These are phyloP conservation scores for Klebsormidium nitens DNA, from an alignment of 139 green algal species.

Conservation along the genomic window DNA sequence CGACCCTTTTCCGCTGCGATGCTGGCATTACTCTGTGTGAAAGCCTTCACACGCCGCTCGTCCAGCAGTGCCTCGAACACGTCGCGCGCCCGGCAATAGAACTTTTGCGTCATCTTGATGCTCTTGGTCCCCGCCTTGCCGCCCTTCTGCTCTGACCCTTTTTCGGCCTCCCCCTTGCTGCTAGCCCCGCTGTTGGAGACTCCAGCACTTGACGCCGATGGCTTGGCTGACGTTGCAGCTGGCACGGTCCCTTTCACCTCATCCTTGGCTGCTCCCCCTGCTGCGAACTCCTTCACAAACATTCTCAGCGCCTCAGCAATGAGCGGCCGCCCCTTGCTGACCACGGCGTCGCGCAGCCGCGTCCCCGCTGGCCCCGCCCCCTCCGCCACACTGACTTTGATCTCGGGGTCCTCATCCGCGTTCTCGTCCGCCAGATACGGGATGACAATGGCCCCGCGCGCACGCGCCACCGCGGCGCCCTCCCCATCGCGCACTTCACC, in stretches of 20 bases:
- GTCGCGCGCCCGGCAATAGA: conserved; percentile 34
- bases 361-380: conserved; percentile 3
- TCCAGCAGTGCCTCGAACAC: conserved; percentile 49
- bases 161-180: conserved; percentile 12
- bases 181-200: no score
- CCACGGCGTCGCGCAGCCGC: conserved; percentile 35
- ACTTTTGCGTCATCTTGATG: conserved; percentile 40
- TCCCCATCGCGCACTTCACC: conserved; percentile 28
- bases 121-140: conserved; percentile 9
- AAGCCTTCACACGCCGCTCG: conserved; percentile 40
- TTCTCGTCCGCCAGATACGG: conserved; percentile 58
- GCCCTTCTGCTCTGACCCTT: conserved; percentile 8
- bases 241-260: conserved; percentile 4
- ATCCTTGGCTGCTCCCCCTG: conserved; percentile 19
- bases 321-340: conserved; percentile 14
- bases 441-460: conserved; percentile 30
- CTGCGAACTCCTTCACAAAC: conserved; percentile 43
- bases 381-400: conserved; percentile 24
- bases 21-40: conserved; percentile 39
- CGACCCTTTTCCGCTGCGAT: conserved; percentile 36
- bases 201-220: no score
- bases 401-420: conserved; percentile 46
- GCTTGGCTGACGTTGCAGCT: not conserved
- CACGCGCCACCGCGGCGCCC: conserved; percentile 7
- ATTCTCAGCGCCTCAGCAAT: conserved; percentile 10